Base-by-base conservation (phyloP, 176 grass and related monocot genomes). In the Oryza rufipogon region DNA sequence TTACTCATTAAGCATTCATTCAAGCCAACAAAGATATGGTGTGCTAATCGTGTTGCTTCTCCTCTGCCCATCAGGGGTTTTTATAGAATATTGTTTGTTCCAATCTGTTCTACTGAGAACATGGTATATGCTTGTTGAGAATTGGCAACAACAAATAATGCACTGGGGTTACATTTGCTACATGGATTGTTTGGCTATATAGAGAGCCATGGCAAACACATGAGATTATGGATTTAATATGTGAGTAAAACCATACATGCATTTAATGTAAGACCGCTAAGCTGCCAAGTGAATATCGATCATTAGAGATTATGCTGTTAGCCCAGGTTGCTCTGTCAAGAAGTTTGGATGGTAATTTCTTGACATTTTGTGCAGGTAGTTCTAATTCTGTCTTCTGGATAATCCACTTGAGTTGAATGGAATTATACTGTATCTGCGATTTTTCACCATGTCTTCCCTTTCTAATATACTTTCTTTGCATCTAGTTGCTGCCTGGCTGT, bases 401-500 rank as follows among this genome's bases (percentile, higher is more conserved):
- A 19, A 60, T 42, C 22, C 22, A 20, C 4, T 8, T 73, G 17
- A 63, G 63, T 51, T 69, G 64, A 60, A 25, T 81, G 33, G 34
- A 88, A 71, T 83, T 83, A 61, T 77, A 61, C 17, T 15, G 5
- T 56, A 10, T 69, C 46, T 63, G n/a, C 11, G 13, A 63, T 23
- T n/a, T 58, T 56, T 20, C 52, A 56, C 17, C n/a, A 22, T 63
- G 19, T 46, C 26, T 38, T 44, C 44, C 45, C 22, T 90, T 80
- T 34, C 80, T 70, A 63, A 82, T 72, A 49, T 77, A 58, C 36
- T 75, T 86, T 60, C 45, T 58, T n/a, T 74, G 47, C 70, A 81
- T 75, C 38, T 86, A 97, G 92, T 81, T 98, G 66, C 77, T 95
- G 71, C 92, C 95, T 86, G 89, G 91, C 69, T 95, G 90, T 71